Evolutionary conservation across 2,329 filamentous ascomycete genomes (phyloP).

Genomic region (Ceratocystis eucalypticola): DNA sequence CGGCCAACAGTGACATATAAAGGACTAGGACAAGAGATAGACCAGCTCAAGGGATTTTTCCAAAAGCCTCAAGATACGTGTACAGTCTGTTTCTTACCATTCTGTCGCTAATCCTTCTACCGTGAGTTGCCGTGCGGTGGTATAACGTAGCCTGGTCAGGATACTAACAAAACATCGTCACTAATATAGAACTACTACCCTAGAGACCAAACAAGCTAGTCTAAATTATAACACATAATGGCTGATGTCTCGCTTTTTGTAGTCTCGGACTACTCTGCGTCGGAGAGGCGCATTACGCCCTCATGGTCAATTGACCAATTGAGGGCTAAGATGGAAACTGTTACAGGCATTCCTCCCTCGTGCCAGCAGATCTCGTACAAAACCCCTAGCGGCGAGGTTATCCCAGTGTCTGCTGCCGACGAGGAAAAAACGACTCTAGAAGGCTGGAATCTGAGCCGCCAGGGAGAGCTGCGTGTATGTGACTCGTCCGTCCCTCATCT

Average conservation of each 20-base stretch:
- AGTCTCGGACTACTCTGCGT: conserved; percentile 61
- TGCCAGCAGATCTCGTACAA: conserved; percentile 65
- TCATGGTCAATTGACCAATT: conserved; percentile 79
- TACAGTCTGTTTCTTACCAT: too few species aligned
- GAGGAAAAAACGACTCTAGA: conserved; percentile 57
- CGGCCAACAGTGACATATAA: too few species aligned
- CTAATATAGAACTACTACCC: neutral
- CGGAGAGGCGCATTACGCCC: conserved; percentile 82
- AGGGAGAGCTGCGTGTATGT: conserved; percentile 71
- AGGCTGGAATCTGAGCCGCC: conserved; percentile 53
- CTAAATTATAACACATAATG: conserved; percentile 29
- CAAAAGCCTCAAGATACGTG: neutral
- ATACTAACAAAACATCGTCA: neutral
- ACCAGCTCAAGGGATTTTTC: too few species aligned
- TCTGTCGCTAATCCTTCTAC: too few species aligned
- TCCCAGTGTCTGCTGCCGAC: conserved; percentile 54
- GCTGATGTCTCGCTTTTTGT: conserved; percentile 65
- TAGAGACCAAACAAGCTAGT: neutral
- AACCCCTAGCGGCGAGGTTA: conserved; percentile 40
- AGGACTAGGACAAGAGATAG: too few species aligned
- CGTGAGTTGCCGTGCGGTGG: too few species aligned
- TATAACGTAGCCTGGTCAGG: neutral
- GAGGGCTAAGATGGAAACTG: conserved; percentile 76
- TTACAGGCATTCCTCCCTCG: conserved; percentile 78
- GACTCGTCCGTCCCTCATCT: neutral